Conservation (phyloP, 1,139 yeast genomes). For the Sugiyamaella novakii region DNA sequence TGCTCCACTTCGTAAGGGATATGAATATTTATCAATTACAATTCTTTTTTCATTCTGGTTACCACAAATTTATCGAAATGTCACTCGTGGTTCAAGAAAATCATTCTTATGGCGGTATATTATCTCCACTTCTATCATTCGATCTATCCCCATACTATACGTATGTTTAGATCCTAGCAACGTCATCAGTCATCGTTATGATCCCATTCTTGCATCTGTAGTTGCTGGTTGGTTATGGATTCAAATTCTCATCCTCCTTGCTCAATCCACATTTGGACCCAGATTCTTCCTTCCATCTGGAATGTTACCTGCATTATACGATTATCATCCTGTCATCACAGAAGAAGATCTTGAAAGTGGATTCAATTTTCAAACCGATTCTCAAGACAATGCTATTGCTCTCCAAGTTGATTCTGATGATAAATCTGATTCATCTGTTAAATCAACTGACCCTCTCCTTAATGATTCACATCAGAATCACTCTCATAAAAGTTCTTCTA, state of each 20-base stretch:
- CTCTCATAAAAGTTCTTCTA: constrained; percentile 26
- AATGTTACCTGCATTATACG: constrained; percentile 75
- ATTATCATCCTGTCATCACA: constrained; percentile 70
- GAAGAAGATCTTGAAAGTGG: constrained; percentile 67
- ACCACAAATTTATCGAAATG: constrained; percentile 86
- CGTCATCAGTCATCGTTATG: constrained; percentile 60
- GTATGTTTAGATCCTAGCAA: constrained; percentile 49
- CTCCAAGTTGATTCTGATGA: constrained; percentile 4
- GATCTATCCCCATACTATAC: constrained; percentile 68
- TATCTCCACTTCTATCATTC: constrained; percentile 61
- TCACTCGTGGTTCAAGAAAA: constrained; percentile 64
- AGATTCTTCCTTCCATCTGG: constrained; percentile 80
- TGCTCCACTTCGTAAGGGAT: constrained; percentile 51
- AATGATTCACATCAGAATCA: constrained; percentile 8
- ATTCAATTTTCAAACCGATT: constrained; percentile 33
- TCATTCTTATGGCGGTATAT: constrained; percentile 74
- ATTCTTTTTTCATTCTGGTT: constrained; percentile 75
- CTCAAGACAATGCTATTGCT: constrained; percentile 36
- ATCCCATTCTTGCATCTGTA: constrained; percentile 51
- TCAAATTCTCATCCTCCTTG: constrained; percentile 57
- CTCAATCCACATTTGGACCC: constrained; percentile 73
- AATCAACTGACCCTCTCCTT: constrained; percentile 13
- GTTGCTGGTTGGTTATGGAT: constrained; percentile 55
- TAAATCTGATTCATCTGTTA: constrained; percentile 10
- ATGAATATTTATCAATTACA: constrained; percentile 59